Evolutionary conservation across 1,139 yeast genomes (phyloP).

Genomic region (Scheffersomyces insectosa): DNA sequence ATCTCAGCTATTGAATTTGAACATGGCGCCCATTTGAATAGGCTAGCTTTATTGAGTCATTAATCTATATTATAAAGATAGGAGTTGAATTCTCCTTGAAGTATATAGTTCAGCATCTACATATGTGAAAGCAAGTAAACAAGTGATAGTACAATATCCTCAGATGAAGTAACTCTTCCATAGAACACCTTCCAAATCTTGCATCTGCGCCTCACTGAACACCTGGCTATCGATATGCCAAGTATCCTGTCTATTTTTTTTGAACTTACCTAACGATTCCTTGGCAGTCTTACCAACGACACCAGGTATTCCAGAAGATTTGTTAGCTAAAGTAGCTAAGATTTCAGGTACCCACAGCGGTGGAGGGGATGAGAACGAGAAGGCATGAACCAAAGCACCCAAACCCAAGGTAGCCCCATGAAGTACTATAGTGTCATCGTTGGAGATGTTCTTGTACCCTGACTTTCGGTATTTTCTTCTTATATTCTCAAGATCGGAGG

Average conservation of each 20-base stretch:
- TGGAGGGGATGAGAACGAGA: constrained; percentile 88
- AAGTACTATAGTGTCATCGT: constrained; percentile 48
- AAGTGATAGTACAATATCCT: background rate
- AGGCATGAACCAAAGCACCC: constrained; percentile 87
- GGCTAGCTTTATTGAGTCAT: too few species aligned
- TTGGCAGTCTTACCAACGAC: constrained; percentile 85
- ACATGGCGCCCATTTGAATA: too few species aligned
- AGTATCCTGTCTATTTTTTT: constrained; percentile 91
- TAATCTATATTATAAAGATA: too few species aligned
- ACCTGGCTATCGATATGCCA: constrained; percentile 89
- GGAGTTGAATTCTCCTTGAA: too few species aligned
- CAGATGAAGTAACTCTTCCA: constrained; percentile 91
- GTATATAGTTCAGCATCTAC: too few species aligned
- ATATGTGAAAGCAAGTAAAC: background rate
- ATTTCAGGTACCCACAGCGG: constrained; percentile 87
- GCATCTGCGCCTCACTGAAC: constrained; percentile 78
- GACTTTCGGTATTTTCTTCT: constrained; percentile 32
- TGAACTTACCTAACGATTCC: constrained; percentile 77
- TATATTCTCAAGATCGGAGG: constrained; percentile 30
- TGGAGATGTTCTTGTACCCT: constrained; percentile 31
- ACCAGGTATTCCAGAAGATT: constrained; percentile 71
- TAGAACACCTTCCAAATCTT: constrained; percentile 90
- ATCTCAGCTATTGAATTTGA: too few species aligned
- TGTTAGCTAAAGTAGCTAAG: constrained; percentile 67
- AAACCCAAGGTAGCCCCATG: constrained; percentile 92